These are phyloP conservation scores for Graphium sp. DNA, from an alignment of 2,329 filamentous ascomycete genomes.

Conservation along the genomic window DNA sequence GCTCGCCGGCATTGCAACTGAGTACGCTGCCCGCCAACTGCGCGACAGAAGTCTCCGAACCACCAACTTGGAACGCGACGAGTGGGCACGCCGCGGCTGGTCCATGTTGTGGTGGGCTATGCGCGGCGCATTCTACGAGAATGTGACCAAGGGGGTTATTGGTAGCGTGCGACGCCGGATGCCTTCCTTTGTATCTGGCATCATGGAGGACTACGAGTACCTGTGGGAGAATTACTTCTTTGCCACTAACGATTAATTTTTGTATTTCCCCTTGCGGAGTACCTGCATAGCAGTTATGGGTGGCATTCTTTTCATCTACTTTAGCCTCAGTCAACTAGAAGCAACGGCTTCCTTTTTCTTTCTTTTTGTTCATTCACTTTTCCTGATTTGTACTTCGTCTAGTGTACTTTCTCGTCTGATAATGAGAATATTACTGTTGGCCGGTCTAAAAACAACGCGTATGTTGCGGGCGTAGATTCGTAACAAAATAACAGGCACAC, in stretches of 20 bases:
- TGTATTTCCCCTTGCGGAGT: not conserved
- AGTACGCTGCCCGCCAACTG: conserved; percentile 79
- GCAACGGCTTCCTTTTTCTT: conserved; percentile 1
- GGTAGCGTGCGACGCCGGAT: conserved; percentile 58
- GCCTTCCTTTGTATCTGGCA: conserved; percentile 64
- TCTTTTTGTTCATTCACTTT: conserved; percentile 1
- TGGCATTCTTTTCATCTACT: not conserved
- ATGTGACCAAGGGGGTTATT: conserved; percentile 64
- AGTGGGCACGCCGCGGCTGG: conserved; percentile 78
- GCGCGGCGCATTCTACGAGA: conserved; percentile 94
- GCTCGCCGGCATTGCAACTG: conserved; percentile 70
- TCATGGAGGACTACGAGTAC: conserved; percentile 93
- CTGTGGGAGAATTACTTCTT: conserved; percentile 99
- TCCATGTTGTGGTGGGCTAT: conserved; percentile 90
- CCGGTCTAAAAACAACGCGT: too few species aligned
- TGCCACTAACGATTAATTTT: conserved; percentile 30
- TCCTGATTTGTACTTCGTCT: not conserved
- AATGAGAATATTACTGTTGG: not conserved
- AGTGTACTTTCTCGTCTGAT: not conserved
- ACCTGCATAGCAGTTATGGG: not conserved
- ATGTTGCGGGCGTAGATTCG: too few species aligned
- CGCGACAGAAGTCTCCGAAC: conserved; percentile 58
- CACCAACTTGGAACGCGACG: conserved; percentile 76
- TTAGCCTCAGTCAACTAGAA: not conserved
- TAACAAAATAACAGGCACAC: too few species aligned